Percentiles rank a stretch among this genome's conserved stretches.
Conservation (phyloP, 129 eudicot genomes). For the Centrapalus pauciflorus region DNA sequence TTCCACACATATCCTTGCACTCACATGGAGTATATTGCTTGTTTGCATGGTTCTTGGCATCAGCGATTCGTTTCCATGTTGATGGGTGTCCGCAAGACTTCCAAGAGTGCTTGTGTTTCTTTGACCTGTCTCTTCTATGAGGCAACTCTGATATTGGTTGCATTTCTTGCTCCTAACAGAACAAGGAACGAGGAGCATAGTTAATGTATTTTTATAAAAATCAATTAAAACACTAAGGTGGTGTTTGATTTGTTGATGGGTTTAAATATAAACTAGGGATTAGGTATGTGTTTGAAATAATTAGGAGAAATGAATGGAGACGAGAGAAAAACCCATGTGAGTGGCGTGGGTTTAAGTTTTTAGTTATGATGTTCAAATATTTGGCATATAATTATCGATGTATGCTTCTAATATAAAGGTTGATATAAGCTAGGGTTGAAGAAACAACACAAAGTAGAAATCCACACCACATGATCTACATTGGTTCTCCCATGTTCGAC, state of each 20-base stretch:
- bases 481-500: no score
- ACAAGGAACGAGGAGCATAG: not conserved
- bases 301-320: no score
- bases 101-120: constrained; percentile 54
- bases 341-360: no score
- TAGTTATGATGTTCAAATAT: no score
- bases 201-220: no score
- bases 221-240: not conserved
- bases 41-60: constrained; percentile 35
- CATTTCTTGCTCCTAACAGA: constrained; percentile 58
- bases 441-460: constrained; percentile 6
- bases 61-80: constrained; percentile 49
- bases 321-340: no score
- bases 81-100: constrained; percentile 70
- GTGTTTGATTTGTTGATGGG: no score
- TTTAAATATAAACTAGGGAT: no score
- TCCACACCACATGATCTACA: constrained; percentile 34
- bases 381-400: no score
- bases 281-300: no score
- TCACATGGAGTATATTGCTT: constrained; percentile 74
- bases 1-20: constrained; percentile 59
- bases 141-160: constrained; percentile 39
- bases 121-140: constrained; percentile 49
- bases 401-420: no score
- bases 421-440: no score